phyloP scores from a whole-genome alignment of 768 basidiomycete species.

The Termitomyces sp. region DNA sequence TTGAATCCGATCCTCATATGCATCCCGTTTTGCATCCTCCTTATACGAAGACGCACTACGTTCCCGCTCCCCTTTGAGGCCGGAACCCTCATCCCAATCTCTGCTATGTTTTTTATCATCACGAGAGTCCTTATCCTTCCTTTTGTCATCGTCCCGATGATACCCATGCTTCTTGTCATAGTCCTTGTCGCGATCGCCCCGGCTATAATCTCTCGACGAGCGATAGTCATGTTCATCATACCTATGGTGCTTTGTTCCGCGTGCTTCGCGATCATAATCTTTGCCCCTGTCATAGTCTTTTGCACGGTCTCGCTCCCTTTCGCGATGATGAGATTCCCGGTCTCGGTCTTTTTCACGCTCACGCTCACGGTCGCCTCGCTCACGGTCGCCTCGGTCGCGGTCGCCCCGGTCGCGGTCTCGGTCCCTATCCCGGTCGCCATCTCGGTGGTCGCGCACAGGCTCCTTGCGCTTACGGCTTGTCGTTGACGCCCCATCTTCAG shows the following conservation, averaged over 20 bases:
- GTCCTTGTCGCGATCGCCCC: conserved; percentile 32
- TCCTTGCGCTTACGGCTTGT: conserved; percentile 81
- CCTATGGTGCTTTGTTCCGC: conserved; percentile 40
- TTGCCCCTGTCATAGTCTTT: conserved; percentile 18
- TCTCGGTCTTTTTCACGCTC: conserved; percentile 32
- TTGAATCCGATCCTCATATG: conserved; percentile 40
- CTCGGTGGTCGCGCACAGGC: conserved; percentile 46
- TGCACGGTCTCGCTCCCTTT: conserved; percentile 24
- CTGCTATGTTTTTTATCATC: conserved; percentile 31
- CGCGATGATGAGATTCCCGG: conserved; percentile 22
- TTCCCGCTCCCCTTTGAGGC: conserved; percentile 24
- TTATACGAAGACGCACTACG: conserved; percentile 29
- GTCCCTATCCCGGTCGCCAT: conserved; percentile 41
- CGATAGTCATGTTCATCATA: conserved; percentile 45
- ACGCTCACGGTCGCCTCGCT: conserved; percentile 26
- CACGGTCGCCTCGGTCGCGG: conserved; percentile 10
- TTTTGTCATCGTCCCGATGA: conserved; percentile 51
- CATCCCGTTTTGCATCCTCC: conserved; percentile 46
- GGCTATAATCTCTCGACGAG: conserved; percentile 34
- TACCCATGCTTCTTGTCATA: conserved; percentile 34
- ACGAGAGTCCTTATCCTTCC: conserved; percentile 43
- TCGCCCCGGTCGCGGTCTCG: conserved; percentile 16
- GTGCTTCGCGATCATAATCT: conserved; percentile 28
- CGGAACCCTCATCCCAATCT: conserved; percentile 42
- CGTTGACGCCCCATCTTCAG: conserved; percentile 80